phyloP scores from a whole-genome alignment of 2,329 filamentous ascomycete species.

The Diplodia corticola region DNA sequence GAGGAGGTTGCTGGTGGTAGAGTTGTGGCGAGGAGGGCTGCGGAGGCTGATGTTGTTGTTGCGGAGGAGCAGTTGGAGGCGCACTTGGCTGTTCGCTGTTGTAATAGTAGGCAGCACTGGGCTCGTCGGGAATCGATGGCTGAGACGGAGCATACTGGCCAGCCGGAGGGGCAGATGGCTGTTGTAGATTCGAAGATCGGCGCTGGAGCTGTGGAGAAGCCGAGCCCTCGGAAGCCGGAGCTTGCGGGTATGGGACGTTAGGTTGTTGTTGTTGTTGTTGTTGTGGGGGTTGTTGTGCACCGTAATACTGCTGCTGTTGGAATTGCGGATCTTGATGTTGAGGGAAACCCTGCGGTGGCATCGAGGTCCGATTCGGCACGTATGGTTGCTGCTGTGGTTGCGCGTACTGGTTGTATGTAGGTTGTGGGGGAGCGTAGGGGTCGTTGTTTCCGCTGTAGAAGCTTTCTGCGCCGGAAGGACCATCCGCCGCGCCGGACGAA shows the following conservation, averaged over 20 bases:
- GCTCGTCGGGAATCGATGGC: conserved; percentile 36
- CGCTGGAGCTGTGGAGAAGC: conserved; percentile 41
- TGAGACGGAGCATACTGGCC: conserved; percentile 37
- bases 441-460: conserved; percentile 73
- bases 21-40: conserved; percentile 21
- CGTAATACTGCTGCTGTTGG: conserved; percentile 35
- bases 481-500: conserved; percentile 32
- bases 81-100: conserved; percentile 19
- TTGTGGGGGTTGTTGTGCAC: conserved; percentile 14
- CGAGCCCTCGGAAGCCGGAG: conserved; percentile 27
- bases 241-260: conserved; percentile 32
- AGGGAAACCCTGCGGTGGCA: conserved; percentile 31
- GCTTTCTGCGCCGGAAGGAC: conserved; percentile 66
- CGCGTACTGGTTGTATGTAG: conserved; percentile 53
- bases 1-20: conserved; percentile 27
- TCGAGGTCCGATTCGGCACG: conserved; percentile 38
- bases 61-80: conserved; percentile 22
- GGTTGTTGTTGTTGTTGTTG: conserved; percentile 33
- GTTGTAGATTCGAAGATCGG: conserved; percentile 33
- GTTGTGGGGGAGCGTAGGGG: conserved; percentile 52
- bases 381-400: conserved; percentile 46
- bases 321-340: conserved; percentile 34
- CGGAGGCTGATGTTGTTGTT: conserved; percentile 24
- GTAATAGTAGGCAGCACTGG: conserved; percentile 31
- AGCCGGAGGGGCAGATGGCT: conserved; percentile 36